A percentile compares a stretch with the other conserved stretches of the same genome.
Conservation (phyloP, 2,329 filamentous ascomycete species). For the Trichophyton mentagrophytes region DNA sequence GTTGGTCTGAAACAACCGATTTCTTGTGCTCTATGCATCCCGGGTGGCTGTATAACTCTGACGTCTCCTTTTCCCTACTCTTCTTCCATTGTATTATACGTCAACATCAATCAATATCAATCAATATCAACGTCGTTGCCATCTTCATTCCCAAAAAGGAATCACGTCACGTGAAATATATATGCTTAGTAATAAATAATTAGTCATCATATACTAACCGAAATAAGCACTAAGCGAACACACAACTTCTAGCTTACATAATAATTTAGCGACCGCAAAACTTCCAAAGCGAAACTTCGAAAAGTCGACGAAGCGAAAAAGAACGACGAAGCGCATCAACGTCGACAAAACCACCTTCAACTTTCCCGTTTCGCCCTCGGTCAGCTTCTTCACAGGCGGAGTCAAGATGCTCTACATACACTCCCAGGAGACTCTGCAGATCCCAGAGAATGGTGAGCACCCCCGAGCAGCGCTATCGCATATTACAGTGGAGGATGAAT, state of each 20-base stretch:
- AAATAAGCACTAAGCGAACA: not conserved
- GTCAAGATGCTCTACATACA: conserved; percentile 99
- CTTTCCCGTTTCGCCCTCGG: conserved; percentile 24
- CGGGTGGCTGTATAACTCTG: not conserved
- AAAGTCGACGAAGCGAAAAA: not conserved
- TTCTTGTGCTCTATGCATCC: not conserved
- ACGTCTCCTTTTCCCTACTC: not conserved
- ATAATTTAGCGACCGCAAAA: conserved; percentile 30
- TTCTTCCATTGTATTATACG: too few species aligned
- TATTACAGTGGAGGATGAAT: not conserved
- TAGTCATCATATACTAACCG: not conserved
- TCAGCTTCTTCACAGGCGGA: conserved; percentile 29
- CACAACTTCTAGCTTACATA: conserved; percentile 5
- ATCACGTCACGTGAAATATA: not conserved
- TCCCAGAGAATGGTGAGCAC: conserved; percentile 90
- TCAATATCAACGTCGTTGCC: not conserved
- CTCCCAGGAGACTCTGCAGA: conserved; percentile 86
- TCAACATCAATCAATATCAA: too few species aligned
- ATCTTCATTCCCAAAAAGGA: not conserved
- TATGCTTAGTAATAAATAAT: not conserved
- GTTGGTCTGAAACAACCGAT: too few species aligned
- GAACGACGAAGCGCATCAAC: conserved; percentile 9
- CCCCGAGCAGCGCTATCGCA: conserved; percentile 2
- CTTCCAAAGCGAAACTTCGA: not conserved
- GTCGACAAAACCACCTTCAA: conserved; percentile 15